Base-by-base conservation (phyloP, 495 filamentous ascomycete species). In the Lepraria neglecta region DNA sequence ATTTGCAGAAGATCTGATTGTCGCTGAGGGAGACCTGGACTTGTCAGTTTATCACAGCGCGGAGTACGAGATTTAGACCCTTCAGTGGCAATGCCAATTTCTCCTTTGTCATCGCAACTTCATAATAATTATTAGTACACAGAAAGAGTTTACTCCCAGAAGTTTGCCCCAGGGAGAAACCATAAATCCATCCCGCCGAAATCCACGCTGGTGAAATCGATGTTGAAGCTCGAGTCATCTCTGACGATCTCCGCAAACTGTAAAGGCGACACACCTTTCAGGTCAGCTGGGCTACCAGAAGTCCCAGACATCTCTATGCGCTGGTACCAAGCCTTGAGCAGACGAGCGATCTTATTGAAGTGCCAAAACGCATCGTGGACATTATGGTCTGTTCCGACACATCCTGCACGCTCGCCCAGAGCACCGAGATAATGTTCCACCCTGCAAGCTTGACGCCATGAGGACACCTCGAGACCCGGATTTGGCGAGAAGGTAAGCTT, bases 261-360 rank as follows among this genome's bases (percentile, higher is more conserved):
- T 6, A 48, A 58, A 10, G 28, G 44, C 14, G 30, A 54, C 51
- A 19, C 35, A 2, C 3, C 19, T 24, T 47, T 38, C 10, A 47
- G 33, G 6, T n/a, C n/a, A 15, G 42, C 9, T 33, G 38, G 43
- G n/a, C 27, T 40, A 6, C 17, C 19, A 4, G 43, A 7, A 46
- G 4, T 45, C 30, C 33, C 44, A 14, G 33, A 40, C 15, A 38
- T n/a, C 19, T 33, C n/a, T 42, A 35, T 58, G 3, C 56, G 17
- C 44, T 58, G 43, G 11, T 58, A 58, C 43, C 56, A 48, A 11
- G 28, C 31, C 1, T 58, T 58, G n/a, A 58, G 27, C 19, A n/a
- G 43, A 6, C 19, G 6, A 6, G 21, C 1, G 12, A 45, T 15
- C 10, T 21, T 27, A 27, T 3, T 38, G 44, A 58, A 38, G 6